Conservation (phyloP, 192 early-diverging fungal genomes). For the Rhizophagus clarus region DNA sequence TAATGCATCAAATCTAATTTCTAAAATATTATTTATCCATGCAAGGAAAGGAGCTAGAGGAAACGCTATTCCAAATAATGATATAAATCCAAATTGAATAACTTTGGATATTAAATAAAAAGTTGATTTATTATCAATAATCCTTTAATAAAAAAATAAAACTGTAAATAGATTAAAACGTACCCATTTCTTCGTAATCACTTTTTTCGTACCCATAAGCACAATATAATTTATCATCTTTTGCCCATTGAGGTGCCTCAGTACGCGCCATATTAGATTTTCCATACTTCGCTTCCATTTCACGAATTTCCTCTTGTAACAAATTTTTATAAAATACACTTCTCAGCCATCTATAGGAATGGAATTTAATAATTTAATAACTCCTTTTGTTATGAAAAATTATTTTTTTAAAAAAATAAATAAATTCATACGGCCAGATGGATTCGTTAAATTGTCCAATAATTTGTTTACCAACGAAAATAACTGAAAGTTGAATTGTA, state of each 20-base stretch:
- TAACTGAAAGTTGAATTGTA: conserved; percentile 59
- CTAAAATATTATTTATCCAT: conserved; percentile 57
- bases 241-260: conserved; percentile 45
- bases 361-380: background rate
- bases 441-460: conserved; percentile 50
- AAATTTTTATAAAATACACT: background rate
- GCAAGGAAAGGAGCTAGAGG: conserved; percentile 72
- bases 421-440: conserved; percentile 40
- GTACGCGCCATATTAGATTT: background rate
- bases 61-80: conserved; percentile 64
- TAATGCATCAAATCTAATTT: conserved; percentile 58
- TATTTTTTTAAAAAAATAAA: background rate
- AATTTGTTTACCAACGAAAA: conserved; percentile 59
- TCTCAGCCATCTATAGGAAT: background rate
- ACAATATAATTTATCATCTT: conserved; percentile 40
- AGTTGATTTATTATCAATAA: background rate
- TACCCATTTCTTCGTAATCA: conserved; percentile 40
- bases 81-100: conserved; percentile 70
- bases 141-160: too few species aligned
- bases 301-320: too few species aligned
- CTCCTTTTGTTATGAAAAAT: too few species aligned
- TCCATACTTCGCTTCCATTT: background rate
- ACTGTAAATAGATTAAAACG: background rate
- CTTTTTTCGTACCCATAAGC: conserved; percentile 5
- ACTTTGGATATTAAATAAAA: conserved; percentile 45